Percentiles rank a stretch among this genome's conserved stretches.
phyloP scores from a whole-genome alignment of 352 stramenopile genomes.

The Globisporangium camurandrum region DNA sequence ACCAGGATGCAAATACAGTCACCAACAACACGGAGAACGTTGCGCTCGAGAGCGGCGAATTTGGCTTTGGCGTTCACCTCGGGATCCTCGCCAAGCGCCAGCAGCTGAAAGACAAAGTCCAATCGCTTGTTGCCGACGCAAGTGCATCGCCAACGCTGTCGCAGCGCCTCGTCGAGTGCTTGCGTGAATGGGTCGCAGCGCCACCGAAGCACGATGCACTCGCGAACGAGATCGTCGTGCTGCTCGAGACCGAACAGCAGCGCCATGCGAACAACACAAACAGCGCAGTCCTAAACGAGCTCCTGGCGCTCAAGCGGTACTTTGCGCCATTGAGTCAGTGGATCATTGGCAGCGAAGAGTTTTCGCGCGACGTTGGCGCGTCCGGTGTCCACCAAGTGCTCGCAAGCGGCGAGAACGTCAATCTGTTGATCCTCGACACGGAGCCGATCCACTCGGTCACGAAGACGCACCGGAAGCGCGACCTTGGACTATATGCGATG shows the following conservation, averaged over 20 bases:
- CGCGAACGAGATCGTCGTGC: slow-evolving; percentile 51
- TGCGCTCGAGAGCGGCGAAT: slow-evolving; percentile 52
- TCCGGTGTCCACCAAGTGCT: slow-evolving; percentile 72
- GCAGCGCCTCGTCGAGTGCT: slow-evolving; percentile 36
- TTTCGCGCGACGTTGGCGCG: slow-evolving; percentile 57
- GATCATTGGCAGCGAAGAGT: slow-evolving; percentile 75
- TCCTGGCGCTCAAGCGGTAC: slow-evolving; percentile 47
- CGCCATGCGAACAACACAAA: no score
- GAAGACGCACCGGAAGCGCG: slow-evolving; percentile 84
- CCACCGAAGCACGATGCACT: slow-evolving; percentile 50
- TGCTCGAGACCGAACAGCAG: slow-evolving; percentile 55
- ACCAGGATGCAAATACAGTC: slow-evolving; percentile 39
- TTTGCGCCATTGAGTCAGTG: slow-evolving; percentile 71
- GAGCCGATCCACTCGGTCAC: slow-evolving; percentile 56
- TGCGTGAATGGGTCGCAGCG: slow-evolving; percentile 40
- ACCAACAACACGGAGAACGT: slow-evolving; percentile 20
- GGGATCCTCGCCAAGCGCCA: slow-evolving; percentile 62
- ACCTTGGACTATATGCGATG: slow-evolving; percentile 90
- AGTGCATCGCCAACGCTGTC: slow-evolving; percentile 22
- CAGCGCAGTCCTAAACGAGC: slow-evolving; percentile 31
- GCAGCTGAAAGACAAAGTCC: slow-evolving; percentile 61
- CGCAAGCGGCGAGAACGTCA: slow-evolving; percentile 66
- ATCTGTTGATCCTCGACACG: slow-evolving; percentile 71
- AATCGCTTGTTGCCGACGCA: slow-evolving; percentile 24
- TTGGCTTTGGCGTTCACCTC: slow-evolving; percentile 67